Conservation (phyloP, 108 stramenopile species). For the Fistulifera pelliculosa region DNA sequence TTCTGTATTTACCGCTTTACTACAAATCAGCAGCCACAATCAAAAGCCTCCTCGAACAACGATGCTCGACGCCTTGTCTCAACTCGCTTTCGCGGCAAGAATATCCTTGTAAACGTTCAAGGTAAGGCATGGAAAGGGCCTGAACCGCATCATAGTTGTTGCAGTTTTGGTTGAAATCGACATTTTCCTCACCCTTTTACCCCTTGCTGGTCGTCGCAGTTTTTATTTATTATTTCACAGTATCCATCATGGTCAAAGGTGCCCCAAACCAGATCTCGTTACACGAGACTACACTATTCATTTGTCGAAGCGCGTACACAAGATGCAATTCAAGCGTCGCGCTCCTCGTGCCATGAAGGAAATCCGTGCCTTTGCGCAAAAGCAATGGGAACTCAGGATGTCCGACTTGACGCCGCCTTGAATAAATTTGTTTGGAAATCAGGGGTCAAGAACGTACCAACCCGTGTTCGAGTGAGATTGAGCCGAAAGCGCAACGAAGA, state of each 20-base stretch:
- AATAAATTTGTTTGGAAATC: conserved; percentile 91
- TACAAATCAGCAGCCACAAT: no score
- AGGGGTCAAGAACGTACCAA: conserved; percentile 96
- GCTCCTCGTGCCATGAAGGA: conserved; percentile 97
- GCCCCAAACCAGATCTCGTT: conserved; percentile 78
- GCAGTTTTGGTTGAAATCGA: no score
- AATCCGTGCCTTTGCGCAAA: conserved; percentile 90
- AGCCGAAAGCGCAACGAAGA: conserved; percentile 97
- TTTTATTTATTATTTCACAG: no score
- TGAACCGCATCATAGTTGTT: no score
- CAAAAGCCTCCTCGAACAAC: no score
- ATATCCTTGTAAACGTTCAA: no score
- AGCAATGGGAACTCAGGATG: conserved; percentile 95
- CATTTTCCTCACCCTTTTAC: no score
- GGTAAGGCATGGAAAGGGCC: no score
- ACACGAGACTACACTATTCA: conserved; percentile 97
- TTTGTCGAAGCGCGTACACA: conserved; percentile 93
- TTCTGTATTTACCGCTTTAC: no score
- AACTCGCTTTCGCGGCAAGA: no score
- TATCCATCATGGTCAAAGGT: conserved; percentile 1
- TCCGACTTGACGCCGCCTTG: conserved; percentile 74
- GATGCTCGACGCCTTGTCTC: no score
- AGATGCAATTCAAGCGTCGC: conserved; percentile 91
- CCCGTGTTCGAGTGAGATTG: conserved; percentile 93
- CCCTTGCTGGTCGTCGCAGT: no score